phyloP scores from a whole-genome alignment of 2,329 filamentous ascomycete species.

The Xylaria multiplex region DNA sequence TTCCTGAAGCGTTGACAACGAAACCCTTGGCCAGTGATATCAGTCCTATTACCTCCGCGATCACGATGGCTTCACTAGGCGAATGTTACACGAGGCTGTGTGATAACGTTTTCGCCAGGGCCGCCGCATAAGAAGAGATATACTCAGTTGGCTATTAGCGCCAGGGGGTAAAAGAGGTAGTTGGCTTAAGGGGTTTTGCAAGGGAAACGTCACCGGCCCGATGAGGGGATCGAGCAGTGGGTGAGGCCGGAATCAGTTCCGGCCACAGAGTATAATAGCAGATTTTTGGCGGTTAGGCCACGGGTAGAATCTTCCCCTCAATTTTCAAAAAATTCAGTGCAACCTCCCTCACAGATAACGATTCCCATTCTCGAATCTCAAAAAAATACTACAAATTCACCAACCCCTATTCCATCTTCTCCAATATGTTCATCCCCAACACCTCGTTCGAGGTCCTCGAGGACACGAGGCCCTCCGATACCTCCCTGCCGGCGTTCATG shows the following conservation, averaged over 20 bases:
- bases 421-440: constrained; percentile 44
- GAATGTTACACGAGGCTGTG: background rate
- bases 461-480: constrained; percentile 71
- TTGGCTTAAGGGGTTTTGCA: constrained; percentile 23
- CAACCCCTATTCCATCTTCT: background rate
- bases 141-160: constrained; percentile 16
- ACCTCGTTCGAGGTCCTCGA: constrained; percentile 68
- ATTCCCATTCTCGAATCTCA: background rate
- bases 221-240: constrained; percentile 33
- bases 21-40: constrained; percentile 4
- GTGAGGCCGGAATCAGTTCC: constrained; percentile 50
- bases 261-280: constrained; percentile 49
- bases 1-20: background rate
- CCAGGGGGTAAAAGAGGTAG: background rate
- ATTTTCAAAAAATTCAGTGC: constrained; percentile 15
- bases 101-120: background rate
- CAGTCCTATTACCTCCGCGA: background rate
- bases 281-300: constrained; percentile 36
- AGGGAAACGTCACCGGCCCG: constrained; percentile 25
- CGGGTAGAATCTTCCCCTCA: constrained; percentile 15
- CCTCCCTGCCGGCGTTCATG: constrained; percentile 77
- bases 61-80: constrained; percentile 25
- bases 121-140: background rate
- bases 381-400: constrained; percentile 1
- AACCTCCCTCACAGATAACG: background rate